These are phyloP conservation scores for Monarda citriodora DNA, from an alignment of 305 asterid genomes.

Conservation along the genomic window DNA sequence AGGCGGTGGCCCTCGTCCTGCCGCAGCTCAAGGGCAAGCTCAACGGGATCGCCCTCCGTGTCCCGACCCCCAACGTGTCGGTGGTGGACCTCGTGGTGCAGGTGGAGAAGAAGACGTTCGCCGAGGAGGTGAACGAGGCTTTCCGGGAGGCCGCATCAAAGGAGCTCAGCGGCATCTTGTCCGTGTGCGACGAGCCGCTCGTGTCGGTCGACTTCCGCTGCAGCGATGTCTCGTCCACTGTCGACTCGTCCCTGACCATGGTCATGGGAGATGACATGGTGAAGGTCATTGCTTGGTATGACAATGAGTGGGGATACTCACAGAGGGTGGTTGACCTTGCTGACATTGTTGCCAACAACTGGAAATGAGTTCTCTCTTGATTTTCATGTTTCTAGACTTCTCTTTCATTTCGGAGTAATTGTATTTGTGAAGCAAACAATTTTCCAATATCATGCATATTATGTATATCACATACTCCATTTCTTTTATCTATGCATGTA, in stretches of 20 bases:
- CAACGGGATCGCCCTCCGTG: slow-evolving; percentile 97
- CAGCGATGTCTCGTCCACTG: slow-evolving; percentile 86
- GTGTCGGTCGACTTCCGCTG: slow-evolving; percentile 94
- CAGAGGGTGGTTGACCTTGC: slow-evolving; percentile 99
- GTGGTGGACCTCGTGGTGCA: slow-evolving; percentile 97
- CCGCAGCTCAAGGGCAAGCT: slow-evolving; percentile 94
- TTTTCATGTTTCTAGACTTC: slow-evolving; percentile 25
- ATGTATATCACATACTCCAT: background rate
- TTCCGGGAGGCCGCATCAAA: slow-evolving; percentile 80
- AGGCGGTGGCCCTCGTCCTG: slow-evolving; percentile 94
- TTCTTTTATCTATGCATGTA: background rate
- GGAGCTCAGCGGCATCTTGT: slow-evolving; percentile 71
- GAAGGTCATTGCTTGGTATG: slow-evolving; percentile 99
- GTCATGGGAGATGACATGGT: slow-evolving; percentile 99
- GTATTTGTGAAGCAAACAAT: slow-evolving; percentile 29
- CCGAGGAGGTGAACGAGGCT: slow-evolving; percentile 95
- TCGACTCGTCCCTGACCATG: slow-evolving; percentile 87
- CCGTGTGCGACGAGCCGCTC: slow-evolving; percentile 90
- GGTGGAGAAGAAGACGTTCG: slow-evolving; percentile 92
- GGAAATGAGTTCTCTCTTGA: slow-evolving; percentile 56
- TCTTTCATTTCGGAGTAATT: slow-evolving; percentile 25
- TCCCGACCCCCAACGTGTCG: slow-evolving; percentile 92
- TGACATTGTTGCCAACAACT: slow-evolving; percentile 88
- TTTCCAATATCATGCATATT: slow-evolving; percentile 16
- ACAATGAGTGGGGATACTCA: slow-evolving; percentile 97